These are phyloP conservation scores for Geranium incanum DNA, from an alignment of 441 rosid species.

Conservation along the genomic window DNA sequence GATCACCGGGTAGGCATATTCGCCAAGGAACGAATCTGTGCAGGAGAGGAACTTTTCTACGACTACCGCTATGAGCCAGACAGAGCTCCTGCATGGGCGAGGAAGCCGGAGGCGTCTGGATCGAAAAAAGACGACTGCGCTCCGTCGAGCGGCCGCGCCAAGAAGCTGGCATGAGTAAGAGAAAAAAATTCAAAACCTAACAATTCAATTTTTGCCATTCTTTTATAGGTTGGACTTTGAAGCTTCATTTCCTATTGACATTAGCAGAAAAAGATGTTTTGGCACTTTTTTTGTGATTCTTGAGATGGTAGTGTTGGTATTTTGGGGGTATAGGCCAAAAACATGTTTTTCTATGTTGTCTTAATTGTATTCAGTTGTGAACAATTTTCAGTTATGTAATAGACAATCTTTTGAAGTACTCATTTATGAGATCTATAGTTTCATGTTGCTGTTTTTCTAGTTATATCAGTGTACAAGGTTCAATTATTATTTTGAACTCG, in stretches of 20 bases:
- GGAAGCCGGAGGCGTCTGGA: slow-evolving; percentile 86
- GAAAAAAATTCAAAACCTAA: slow-evolving; percentile 22
- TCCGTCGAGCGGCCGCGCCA: slow-evolving; percentile 82
- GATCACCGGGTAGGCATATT: slow-evolving; percentile 95
- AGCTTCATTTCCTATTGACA: slow-evolving; percentile 33
- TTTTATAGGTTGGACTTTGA: slow-evolving; percentile 40
- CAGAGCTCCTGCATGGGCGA: slow-evolving; percentile 95
- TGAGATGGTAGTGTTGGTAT: background rate
- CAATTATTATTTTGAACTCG: no score
- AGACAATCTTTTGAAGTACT: background rate
- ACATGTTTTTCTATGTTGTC: background rate
- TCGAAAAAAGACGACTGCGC: slow-evolving; percentile 74
- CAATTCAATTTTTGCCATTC: slow-evolving; percentile 33
- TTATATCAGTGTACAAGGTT: no score
- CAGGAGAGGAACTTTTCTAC: slow-evolving; percentile 90
- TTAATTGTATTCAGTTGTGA: background rate
- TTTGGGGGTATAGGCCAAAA: background rate
- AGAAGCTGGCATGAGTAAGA: slow-evolving; percentile 71
- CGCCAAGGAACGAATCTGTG: slow-evolving; percentile 82
- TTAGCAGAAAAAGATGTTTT: slow-evolving; percentile 17
- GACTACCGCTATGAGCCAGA: slow-evolving; percentile 96
- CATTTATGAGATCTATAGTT: background rate
- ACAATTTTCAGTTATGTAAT: background rate
- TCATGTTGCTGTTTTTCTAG: no score
- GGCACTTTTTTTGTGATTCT: background rate